A percentile compares a stretch with the other conserved stretches of the same genome.
Conservation (phyloP, 768 basidiomycete genomes). For the Mycena filopes region DNA sequence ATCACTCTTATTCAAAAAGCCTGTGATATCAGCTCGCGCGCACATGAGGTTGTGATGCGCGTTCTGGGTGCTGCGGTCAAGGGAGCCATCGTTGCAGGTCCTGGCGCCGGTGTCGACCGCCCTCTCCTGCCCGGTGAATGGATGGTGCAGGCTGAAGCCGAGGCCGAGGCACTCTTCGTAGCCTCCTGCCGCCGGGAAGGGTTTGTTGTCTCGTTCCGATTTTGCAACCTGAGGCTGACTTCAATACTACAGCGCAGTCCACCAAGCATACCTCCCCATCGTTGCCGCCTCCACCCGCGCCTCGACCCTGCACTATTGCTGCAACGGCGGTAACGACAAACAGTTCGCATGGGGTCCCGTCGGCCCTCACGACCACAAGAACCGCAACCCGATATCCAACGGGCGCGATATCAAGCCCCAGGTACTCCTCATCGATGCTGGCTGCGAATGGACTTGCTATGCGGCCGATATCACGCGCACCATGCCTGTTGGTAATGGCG, state of each 20-base stretch:
- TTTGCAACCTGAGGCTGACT: slow-evolving; percentile 10
- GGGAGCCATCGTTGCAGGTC: slow-evolving; percentile 58
- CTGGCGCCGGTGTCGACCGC: slow-evolving; percentile 55
- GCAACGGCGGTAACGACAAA: slow-evolving; percentile 77
- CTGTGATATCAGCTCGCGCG: slow-evolving; percentile 86
- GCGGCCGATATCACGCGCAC: slow-evolving; percentile 76
- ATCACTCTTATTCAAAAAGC: slow-evolving; percentile 81
- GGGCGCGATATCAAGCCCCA: slow-evolving; percentile 63
- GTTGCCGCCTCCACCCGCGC: slow-evolving; percentile 89
- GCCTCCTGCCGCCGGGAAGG: slow-evolving; percentile 90
- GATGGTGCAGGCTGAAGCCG: slow-evolving; percentile 91
- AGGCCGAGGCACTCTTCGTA: slow-evolving; percentile 94
- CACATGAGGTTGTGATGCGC: slow-evolving; percentile 93
- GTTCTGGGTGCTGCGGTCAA: slow-evolving; percentile 83
- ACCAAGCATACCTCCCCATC: slow-evolving; percentile 94
- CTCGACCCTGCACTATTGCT: slow-evolving; percentile 91
- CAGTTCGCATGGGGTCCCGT: slow-evolving; percentile 89
- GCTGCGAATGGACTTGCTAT: slow-evolving; percentile 82
- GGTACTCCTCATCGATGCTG: slow-evolving; percentile 93
- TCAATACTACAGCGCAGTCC: slow-evolving; percentile 65
- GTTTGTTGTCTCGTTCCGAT: slow-evolving; percentile 49
- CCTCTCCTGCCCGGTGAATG: slow-evolving; percentile 82
- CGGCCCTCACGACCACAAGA: slow-evolving; percentile 61
- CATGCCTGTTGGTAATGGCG: slow-evolving; percentile 94
- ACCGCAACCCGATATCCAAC: slow-evolving; percentile 59